Percentiles rank a stretch among this genome's conserved stretches.
Evolutionary conservation across 2,329 filamentous ascomycete species (phyloP).

Genomic region (Microdochium nivale): DNA sequence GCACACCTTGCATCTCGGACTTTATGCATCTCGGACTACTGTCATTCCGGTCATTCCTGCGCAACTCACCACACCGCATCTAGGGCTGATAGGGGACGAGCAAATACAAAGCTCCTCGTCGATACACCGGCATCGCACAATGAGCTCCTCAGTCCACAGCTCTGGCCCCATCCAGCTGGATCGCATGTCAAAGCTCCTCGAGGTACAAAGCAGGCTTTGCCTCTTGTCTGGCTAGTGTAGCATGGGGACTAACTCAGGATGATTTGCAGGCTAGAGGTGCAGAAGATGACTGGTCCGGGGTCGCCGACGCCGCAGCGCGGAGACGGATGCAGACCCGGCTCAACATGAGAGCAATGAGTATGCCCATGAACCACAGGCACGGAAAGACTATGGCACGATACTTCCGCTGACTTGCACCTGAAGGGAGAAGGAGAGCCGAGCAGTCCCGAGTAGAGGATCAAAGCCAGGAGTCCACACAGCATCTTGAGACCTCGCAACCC

Average conservation of each 20-base stretch:
- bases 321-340: conserved; percentile 34
- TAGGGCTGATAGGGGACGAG: no score
- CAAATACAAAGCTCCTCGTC: no score
- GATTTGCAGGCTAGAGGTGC: conserved; percentile 22
- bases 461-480: no score
- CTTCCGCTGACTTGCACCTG: conserved; percentile 6
- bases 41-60: no score
- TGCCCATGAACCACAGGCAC: conserved; percentile 1
- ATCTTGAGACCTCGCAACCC: no score
- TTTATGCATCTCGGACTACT: no score
- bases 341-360: conserved; percentile 33
- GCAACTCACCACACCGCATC: no score
- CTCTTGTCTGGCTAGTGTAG: conserved; percentile 6
- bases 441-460: background rate
- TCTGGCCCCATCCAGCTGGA: conserved; percentile 17
- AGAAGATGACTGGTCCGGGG: conserved; percentile 38
- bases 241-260: conserved; percentile 19
- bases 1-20: no score
- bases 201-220: conserved; percentile 17
- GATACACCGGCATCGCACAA: background rate
- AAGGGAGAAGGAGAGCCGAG: conserved; percentile 11
- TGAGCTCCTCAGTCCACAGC: conserved; percentile 7
- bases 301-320: conserved; percentile 29
- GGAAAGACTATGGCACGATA: conserved; percentile 3
- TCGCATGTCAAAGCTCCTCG: conserved; percentile 26